Percentiles rank a stretch among this genome's conserved stretches.
phyloP scores from a whole-genome alignment of 2,329 filamentous ascomycete species.

The Penicillium sp. region DNA sequence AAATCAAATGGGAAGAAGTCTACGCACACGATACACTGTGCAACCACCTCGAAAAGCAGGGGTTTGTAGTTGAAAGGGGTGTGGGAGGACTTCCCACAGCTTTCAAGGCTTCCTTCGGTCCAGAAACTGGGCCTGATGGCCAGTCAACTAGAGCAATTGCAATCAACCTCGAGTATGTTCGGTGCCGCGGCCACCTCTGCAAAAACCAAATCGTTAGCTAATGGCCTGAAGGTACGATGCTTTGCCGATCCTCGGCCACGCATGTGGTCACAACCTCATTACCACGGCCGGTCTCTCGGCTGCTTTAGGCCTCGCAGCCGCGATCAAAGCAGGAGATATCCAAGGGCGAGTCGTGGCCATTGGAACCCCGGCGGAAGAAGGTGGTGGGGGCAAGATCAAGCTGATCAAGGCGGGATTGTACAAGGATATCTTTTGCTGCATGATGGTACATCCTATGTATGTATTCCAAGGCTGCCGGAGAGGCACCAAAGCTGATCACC shows the following conservation, averaged over 20 bases:
- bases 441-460: constrained; percentile 33
- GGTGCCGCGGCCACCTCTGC: no score
- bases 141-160: neutral
- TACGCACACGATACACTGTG: neutral
- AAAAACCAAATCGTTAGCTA: neutral
- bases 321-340: constrained; percentile 1
- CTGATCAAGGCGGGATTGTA: constrained; percentile 37
- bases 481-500: neutral
- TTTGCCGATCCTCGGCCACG: neutral
- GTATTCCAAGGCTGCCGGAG: neutral
- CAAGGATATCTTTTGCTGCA: constrained; percentile 21
- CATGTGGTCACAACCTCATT: neutral
- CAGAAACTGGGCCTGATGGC: neutral
- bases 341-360: constrained; percentile 20
- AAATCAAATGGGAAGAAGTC: neutral
- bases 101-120: neutral
- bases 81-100: neutral
- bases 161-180: neutral
- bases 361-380: constrained; percentile 25
- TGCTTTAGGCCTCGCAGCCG: neutral
- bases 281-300: neutral
- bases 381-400: constrained; percentile 24
- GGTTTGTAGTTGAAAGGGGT: neutral
- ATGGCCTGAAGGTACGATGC: neutral
- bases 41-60: neutral